phyloP scores from a whole-genome alignment of 23 red algal genomes.

The Gracilaria caudata region DNA sequence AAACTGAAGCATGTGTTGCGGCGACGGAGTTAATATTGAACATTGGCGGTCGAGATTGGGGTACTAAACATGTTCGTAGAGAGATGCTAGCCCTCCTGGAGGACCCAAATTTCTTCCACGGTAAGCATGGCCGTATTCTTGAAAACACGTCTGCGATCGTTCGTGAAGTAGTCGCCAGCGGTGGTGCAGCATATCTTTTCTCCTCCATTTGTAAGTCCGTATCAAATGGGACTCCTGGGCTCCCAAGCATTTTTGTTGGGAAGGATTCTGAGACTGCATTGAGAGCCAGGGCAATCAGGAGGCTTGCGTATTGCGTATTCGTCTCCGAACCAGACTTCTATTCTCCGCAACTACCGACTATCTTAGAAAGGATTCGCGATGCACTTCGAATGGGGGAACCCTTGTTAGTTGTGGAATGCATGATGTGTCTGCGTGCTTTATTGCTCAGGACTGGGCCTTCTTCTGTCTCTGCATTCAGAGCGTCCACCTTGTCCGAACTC shows the following conservation, averaged over 20 bases:
- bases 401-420: conserved; percentile 55
- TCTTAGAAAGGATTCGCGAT: conserved; percentile 76
- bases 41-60: conserved; percentile 67
- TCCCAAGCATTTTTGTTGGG: conserved; percentile 68
- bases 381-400: conserved; percentile 56
- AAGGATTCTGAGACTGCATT: conserved; percentile 66
- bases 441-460: conserved; percentile 65
- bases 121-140: conserved; percentile 54
- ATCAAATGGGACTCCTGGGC: conserved; percentile 43
- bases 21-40: conserved; percentile 51
- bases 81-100: conserved; percentile 67
- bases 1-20: conserved; percentile 34
- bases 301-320: conserved; percentile 66
- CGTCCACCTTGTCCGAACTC: conserved; percentile 68
- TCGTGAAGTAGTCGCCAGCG: conserved; percentile 59
- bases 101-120: conserved; percentile 79
- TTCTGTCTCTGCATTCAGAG: conserved; percentile 70
- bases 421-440: conserved; percentile 65
- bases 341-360: conserved; percentile 45
- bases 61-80: conserved; percentile 52
- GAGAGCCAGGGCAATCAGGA: conserved; percentile 59
- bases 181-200: conserved; percentile 55
- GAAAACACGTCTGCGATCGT: conserved; percentile 48
- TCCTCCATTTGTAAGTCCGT: conserved; percentile 40
- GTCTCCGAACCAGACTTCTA: conserved; percentile 68